A percentile compares a stretch with the other conserved stretches of the same genome.
Evolutionary conservation across 23 red algal species (phyloP).

Genomic region (Rhodosorus marinus): DNA sequence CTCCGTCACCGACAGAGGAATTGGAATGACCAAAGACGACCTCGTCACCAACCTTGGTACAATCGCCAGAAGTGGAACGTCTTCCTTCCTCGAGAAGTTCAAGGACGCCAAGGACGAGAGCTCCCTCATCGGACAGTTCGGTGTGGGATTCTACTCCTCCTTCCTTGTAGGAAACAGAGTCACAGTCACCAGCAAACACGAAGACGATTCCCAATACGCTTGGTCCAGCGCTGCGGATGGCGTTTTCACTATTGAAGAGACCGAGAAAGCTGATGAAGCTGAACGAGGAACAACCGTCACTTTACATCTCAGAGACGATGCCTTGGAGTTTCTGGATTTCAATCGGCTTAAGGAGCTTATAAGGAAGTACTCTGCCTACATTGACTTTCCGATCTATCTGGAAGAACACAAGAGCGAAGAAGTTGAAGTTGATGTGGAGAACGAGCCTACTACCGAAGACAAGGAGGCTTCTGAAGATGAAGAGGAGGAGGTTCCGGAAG

Average conservation of each 20-base stretch:
- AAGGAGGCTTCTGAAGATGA: slow-evolving; percentile 3
- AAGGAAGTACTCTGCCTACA: slow-evolving; percentile 69
- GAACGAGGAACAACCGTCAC: slow-evolving; percentile 40
- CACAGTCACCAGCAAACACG: slow-evolving; percentile 31
- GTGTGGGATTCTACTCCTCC: slow-evolving; percentile 83
- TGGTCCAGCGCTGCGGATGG: slow-evolving; percentile 43
- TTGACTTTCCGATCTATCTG: slow-evolving; percentile 85
- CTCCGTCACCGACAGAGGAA: slow-evolving; percentile 41
- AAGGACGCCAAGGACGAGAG: slow-evolving; percentile 7
- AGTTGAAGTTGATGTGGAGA: slow-evolving; percentile 1
- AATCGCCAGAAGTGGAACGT: slow-evolving; percentile 73
- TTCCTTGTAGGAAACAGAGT: slow-evolving; percentile 74
- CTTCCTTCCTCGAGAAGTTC: slow-evolving; percentile 49
- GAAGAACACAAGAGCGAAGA: slow-evolving; percentile 3
- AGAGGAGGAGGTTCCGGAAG: slow-evolving; percentile 3
- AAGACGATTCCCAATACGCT: slow-evolving; percentile 30
- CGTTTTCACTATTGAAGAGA: background rate
- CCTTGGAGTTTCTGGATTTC: slow-evolving; percentile 32
- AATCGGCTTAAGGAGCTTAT: slow-evolving; percentile 57
- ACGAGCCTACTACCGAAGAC: slow-evolving; percentile 5
- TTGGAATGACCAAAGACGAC: slow-evolving; percentile 83
- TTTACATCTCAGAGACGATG: slow-evolving; percentile 61
- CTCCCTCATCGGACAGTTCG: slow-evolving; percentile 85
- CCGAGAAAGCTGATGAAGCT: slow-evolving; percentile 19
- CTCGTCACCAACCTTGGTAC: slow-evolving; percentile 80